Evolutionary conservation across 495 filamentous ascomycete species (phyloP), one percentile per base, ranked within the genome.

Genomic region (Xylaria bambusicola): DNA sequence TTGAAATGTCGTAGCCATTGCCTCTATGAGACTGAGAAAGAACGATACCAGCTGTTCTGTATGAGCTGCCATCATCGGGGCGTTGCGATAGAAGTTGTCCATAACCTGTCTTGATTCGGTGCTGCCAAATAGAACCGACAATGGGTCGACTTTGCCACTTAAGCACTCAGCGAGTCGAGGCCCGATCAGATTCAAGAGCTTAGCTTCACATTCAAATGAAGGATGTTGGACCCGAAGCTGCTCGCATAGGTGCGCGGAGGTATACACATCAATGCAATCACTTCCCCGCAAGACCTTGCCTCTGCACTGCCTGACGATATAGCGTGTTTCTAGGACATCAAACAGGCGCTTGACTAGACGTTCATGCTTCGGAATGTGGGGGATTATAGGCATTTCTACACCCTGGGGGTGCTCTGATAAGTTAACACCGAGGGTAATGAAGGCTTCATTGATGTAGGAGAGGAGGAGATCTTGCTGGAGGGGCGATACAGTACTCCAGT

Each of bases 341-440:
- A 63, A 64, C 49, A 78, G 67, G 48, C 71, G 51, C 0, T 50
- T 54, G 0, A 69, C 68, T 0, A 74, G 72, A n/a, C 61, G 63
- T 12, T 57, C 52, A 6, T 78, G 59, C 36, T 68, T 69, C 8
- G 73, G 70, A 0, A 78, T 79, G 1, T 73, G 77, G 36, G 79
- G 75, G 0, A 81, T 67, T 0, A 68, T 68, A 35, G 78, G 77
- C 24, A 69, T 78, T 0, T 75, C 73, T 3, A 79, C 63, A 20
- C 80, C 64, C 15, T 80, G 66, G 55, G 80, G 58, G 23, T 57
- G 72, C 2, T 61, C 66, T 0, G 64, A 57, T 0, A 64, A 17
- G 0, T 77, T 52, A 1, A 74, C 66, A 0, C 62, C 65, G 0
- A 72, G 56, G 0, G 67, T 66, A 3, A 12, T 23, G 9, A 59